Evolutionary conservation across 805 yeast genomes (phyloP).

Genomic region (Vanderwaltozyma tropicalis): DNA sequence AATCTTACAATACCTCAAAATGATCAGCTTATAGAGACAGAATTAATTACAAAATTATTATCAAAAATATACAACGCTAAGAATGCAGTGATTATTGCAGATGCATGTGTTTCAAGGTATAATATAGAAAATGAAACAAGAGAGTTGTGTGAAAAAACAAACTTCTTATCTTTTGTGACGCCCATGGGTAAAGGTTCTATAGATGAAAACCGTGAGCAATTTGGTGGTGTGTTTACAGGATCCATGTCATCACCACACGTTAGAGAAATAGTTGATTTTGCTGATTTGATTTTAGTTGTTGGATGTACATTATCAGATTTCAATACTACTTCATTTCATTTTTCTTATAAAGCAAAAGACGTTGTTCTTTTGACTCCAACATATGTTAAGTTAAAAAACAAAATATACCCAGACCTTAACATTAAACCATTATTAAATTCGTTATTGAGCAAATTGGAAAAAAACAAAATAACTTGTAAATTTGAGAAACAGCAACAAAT

Average conservation of each 20-base stretch:
- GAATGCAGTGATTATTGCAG: slow-evolving; percentile 62
- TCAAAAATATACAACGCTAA: slow-evolving; percentile 40
- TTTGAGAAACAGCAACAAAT: slow-evolving; percentile 11
- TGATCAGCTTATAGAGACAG: slow-evolving; percentile 43
- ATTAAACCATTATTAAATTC: slow-evolving; percentile 36
- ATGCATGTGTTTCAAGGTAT: slow-evolving; percentile 74
- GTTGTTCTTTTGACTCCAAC: slow-evolving; percentile 60
- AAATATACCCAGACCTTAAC: slow-evolving; percentile 49
- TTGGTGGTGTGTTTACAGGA: slow-evolving; percentile 73
- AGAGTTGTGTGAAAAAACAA: slow-evolving; percentile 45
- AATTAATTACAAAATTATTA: slow-evolving; percentile 41
- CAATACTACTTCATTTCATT: slow-evolving; percentile 74
- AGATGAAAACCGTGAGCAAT: slow-evolving; percentile 53
- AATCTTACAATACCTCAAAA: slow-evolving; percentile 41
- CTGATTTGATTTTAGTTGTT: slow-evolving; percentile 61
- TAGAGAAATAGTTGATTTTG: slow-evolving; percentile 52
- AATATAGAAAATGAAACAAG: slow-evolving; percentile 44
- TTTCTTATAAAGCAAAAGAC: slow-evolving; percentile 53
- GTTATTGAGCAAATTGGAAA: slow-evolving; percentile 23
- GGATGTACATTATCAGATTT: slow-evolving; percentile 74
- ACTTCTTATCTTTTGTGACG: slow-evolving; percentile 67
- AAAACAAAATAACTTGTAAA: slow-evolving; percentile 11
- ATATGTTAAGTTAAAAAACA: slow-evolving; percentile 49
- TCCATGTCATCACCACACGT: slow-evolving; percentile 58
- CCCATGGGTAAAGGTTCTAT: slow-evolving; percentile 79